phyloP scores from a whole-genome alignment of 305 asterid genomes.

The Solanum hybrid region DNA sequence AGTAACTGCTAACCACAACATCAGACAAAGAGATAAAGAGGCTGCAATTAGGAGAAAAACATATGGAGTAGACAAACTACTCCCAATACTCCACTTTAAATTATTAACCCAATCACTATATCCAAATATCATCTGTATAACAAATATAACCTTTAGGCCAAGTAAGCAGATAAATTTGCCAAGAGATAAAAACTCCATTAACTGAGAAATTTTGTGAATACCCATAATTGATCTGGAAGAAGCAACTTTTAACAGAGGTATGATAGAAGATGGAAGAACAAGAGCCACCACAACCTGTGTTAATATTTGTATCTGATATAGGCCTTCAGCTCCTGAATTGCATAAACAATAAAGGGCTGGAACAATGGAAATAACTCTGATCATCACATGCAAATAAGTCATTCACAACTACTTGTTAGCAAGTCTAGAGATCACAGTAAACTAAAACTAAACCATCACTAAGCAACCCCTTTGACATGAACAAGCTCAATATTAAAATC shows the following conservation, averaged over 20 bases:
- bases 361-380: conserved; percentile 69
- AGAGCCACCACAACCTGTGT: conserved; percentile 81
- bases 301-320: conserved; percentile 68
- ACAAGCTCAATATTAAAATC: conserved; percentile 22
- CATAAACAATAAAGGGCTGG: conserved; percentile 72
- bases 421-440: neutral
- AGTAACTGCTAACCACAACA: conserved; percentile 83
- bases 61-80: conserved; percentile 49
- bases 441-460: conserved; percentile 8
- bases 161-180: conserved; percentile 57
- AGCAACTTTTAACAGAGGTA: conserved; percentile 81
- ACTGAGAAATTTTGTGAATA: conserved; percentile 39
- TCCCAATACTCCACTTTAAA: conserved; percentile 65
- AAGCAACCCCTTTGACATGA: conserved; percentile 13
- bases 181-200: conserved; percentile 54
- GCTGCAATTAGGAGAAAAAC: conserved; percentile 51
- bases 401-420: conserved; percentile 35
- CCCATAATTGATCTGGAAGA: conserved; percentile 85
- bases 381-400: conserved; percentile 63
- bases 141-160: conserved; percentile 59
- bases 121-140: conserved; percentile 81
- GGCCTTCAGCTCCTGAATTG: conserved; percentile 84
- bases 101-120: conserved; percentile 81
- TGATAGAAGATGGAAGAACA: conserved; percentile 83
- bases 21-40: conserved; percentile 44